Conservation (phyloP, 208 protist genomes). For the Acanthamoeba sp. region DNA sequence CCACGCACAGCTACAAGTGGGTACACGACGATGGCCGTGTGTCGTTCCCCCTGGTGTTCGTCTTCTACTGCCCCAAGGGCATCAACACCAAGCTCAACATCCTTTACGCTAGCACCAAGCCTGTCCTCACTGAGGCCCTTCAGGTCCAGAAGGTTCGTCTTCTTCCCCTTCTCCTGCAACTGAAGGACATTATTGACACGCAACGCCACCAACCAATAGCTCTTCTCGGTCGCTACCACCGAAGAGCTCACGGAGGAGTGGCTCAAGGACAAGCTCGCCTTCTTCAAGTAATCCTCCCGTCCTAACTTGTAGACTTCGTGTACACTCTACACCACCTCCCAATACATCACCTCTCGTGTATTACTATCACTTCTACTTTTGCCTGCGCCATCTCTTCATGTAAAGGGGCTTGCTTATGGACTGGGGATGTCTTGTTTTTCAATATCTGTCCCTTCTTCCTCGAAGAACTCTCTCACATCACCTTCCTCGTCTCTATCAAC, state of each 20-base stretch:
- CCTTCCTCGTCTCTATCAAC: background rate
- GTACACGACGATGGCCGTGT: constrained; percentile 53
- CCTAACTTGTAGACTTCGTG: no score
- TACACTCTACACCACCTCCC: background rate
- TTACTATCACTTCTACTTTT: no score
- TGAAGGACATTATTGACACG: background rate
- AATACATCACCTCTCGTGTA: no score
- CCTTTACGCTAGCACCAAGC: constrained; percentile 69
- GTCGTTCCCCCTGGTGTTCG: constrained; percentile 57
- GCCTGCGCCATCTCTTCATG: no score
- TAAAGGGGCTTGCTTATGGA: no score
- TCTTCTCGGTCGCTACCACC: constrained; percentile 30
- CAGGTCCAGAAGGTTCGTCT: constrained; percentile 50
- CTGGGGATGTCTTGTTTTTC: background rate
- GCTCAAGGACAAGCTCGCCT: constrained; percentile 70
- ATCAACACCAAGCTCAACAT: constrained; percentile 76
- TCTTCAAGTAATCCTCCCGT: constrained; percentile 36
- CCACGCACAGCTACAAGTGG: constrained; percentile 66
- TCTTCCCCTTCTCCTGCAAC: background rate
- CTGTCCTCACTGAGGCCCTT: constrained; percentile 33
- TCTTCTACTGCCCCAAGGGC: constrained; percentile 61
- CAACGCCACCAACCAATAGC: background rate
- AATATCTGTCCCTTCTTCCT: background rate
- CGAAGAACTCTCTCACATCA: background rate
- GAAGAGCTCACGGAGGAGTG: constrained; percentile 56